Conservation (phyloP, 2,329 filamentous ascomycete genomes). For the Scedosporium minutisporum region DNA sequence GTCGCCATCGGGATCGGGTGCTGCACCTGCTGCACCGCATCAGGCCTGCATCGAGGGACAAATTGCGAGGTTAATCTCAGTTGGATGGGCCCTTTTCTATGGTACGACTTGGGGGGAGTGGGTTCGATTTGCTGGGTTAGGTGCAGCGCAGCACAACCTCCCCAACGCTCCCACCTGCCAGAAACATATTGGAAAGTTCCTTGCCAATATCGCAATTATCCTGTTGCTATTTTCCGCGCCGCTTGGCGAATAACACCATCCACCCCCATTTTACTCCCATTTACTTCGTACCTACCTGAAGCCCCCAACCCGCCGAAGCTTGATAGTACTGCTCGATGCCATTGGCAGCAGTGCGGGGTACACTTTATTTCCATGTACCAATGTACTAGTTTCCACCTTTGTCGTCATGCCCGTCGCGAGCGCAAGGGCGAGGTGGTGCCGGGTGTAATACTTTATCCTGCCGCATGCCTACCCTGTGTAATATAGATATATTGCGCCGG, state of each 20-base stretch:
- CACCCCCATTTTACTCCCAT: background rate
- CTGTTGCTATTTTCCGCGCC: background rate
- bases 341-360: background rate
- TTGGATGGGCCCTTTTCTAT: background rate
- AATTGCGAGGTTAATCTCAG: background rate
- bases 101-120: background rate
- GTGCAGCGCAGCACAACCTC: background rate
- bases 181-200: background rate
- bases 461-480: background rate
- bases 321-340: background rate
- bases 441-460: background rate
- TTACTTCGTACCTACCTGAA: too few relatives aligned
- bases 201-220: background rate
- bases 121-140: background rate
- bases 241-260: background rate
- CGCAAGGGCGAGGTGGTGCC: background rate
- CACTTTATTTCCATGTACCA: background rate
- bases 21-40: background rate
- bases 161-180: background rate
- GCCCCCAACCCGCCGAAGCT: background rate
- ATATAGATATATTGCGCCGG: background rate
- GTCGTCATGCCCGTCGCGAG: background rate
- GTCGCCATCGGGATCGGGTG: background rate
- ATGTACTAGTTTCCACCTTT: background rate
- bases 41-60: background rate